Evolutionary conservation across 2,329 filamentous ascomycete species (phyloP).

Genomic region (Pseudogymnoascus sp.): DNA sequence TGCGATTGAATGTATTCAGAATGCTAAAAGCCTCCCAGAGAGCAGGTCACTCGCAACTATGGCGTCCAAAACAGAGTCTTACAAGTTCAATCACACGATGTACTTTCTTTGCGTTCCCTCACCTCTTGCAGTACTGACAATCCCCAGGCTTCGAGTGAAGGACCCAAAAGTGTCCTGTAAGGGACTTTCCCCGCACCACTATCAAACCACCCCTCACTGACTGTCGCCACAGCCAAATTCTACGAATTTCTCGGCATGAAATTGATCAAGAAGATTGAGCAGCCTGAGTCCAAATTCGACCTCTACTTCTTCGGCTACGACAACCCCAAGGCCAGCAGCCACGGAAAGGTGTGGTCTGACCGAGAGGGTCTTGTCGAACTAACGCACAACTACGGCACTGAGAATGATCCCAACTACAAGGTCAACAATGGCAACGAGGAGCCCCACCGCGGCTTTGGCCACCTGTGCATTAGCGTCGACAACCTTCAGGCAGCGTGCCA

Average conservation of each 20-base stretch:
- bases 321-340: constrained; percentile 62
- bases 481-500: constrained; percentile 81
- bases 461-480: constrained; percentile 75
- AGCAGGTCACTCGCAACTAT: constrained; percentile 27
- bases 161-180: constrained; percentile 73
- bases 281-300: constrained; percentile 85
- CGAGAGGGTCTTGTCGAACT: constrained; percentile 87
- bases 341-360: constrained; percentile 64
- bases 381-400: constrained; percentile 78
- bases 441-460: constrained; percentile 63
- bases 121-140: constrained; percentile 14
- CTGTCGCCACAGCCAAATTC: constrained; percentile 60
- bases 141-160: constrained; percentile 76
- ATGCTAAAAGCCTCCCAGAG: constrained; percentile 15
- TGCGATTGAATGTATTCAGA: neutral
- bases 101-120: constrained; percentile 28
- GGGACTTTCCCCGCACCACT: constrained; percentile 16
- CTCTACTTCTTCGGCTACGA: constrained; percentile 94
- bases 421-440: constrained; percentile 87
- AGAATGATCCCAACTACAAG: constrained; percentile 71
- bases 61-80: constrained; percentile 65
- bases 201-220: neutral
- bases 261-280: constrained; percentile 69
- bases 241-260: constrained; percentile 90
- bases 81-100: constrained; percentile 90